Evolutionary conservation across 345 rosid species (phyloP).

Genomic region (Aquilaria sinensis): DNA sequence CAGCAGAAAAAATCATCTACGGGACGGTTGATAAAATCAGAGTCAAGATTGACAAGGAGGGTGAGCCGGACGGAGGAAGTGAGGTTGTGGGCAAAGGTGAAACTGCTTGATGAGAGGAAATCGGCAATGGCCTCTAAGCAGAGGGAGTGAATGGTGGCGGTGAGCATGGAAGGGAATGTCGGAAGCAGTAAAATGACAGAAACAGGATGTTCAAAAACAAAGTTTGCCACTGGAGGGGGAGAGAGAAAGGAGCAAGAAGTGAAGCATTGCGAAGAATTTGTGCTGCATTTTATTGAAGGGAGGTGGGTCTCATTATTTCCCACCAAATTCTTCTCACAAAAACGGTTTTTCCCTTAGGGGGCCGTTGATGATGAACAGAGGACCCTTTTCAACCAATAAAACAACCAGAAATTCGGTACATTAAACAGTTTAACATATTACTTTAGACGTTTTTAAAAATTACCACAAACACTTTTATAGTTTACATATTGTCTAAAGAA

Average conservation of each 20-base stretch:
- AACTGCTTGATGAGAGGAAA: conserved; percentile 19
- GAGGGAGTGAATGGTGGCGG: not conserved
- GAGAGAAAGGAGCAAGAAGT: conserved; percentile 13
- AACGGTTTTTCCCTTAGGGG: too few relatives aligned
- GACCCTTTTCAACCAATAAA: too few relatives aligned
- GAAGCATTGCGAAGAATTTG: not conserved
- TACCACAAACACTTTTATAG: too few relatives aligned
- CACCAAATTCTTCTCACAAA: too few relatives aligned
- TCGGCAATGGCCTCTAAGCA: conserved; percentile 14
- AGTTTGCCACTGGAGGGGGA: conserved; percentile 9
- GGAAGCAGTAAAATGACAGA: conserved; percentile 10
- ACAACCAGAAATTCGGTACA: too few relatives aligned
- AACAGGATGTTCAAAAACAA: not conserved
- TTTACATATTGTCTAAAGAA: too few relatives aligned
- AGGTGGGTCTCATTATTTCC: too few relatives aligned
- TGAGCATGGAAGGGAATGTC: conserved; percentile 5
- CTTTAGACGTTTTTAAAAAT: too few relatives aligned
- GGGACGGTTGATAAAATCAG: conserved; percentile 6
- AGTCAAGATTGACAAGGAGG: conserved; percentile 14
- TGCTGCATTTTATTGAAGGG: too few relatives aligned
- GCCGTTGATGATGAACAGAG: too few relatives aligned
- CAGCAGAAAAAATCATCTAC: conserved; percentile 3
- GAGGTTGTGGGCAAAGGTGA: conserved; percentile 8
- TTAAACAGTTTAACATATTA: too few relatives aligned
- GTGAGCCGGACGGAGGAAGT: conserved; percentile 8